phyloP scores from a whole-genome alignment of 768 basidiomycete species.

The Boletus subcaerulescens region DNA sequence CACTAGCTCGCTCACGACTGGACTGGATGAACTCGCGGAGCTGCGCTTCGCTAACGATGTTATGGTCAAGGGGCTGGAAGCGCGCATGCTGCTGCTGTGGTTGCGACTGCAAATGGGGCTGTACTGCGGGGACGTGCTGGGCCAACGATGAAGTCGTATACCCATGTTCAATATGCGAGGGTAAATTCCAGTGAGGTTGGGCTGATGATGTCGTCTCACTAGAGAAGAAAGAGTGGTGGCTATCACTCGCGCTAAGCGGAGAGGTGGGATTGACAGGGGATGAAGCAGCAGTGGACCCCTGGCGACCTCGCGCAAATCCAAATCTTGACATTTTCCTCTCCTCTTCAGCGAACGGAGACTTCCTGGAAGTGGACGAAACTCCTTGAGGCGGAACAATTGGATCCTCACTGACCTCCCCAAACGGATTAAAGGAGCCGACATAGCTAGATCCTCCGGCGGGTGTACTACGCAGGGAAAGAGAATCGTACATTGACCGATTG shows the following conservation, averaged over 20 bases:
- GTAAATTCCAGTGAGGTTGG: conserved; percentile 45
- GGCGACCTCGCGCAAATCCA: conserved; percentile 73
- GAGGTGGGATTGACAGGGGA: conserved; percentile 59
- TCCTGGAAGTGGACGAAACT: conserved; percentile 31
- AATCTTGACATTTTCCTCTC: conserved; percentile 73
- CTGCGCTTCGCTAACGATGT: conserved; percentile 65
- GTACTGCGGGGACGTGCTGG: conserved; percentile 42
- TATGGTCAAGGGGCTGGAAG: conserved; percentile 57
- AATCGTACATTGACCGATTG: conserved; percentile 55
- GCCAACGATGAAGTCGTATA: conserved; percentile 47
- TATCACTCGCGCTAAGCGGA: conserved; percentile 50
- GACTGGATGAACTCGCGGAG: conserved; percentile 73
- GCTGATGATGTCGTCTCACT: conserved; percentile 35
- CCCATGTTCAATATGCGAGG: conserved; percentile 41
- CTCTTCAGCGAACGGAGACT: conserved; percentile 52
- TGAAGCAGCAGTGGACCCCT: conserved; percentile 53
- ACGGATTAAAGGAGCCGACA: conserved; percentile 78
- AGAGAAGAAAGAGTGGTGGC: conserved; percentile 48
- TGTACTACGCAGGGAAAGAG: conserved; percentile 39
- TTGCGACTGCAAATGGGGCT: conserved; percentile 34
- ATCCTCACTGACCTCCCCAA: conserved; percentile 60
- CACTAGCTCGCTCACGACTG: conserved; percentile 55
- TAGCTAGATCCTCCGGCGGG: conserved; percentile 51
- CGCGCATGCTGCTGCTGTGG: conserved; percentile 37
- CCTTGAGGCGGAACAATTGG: conserved; percentile 28